A percentile compares a stretch with the other conserved stretches of the same genome.
Evolutionary conservation across 805 yeast genomes (phyloP).

Genomic region (Naumovozyma baii): DNA sequence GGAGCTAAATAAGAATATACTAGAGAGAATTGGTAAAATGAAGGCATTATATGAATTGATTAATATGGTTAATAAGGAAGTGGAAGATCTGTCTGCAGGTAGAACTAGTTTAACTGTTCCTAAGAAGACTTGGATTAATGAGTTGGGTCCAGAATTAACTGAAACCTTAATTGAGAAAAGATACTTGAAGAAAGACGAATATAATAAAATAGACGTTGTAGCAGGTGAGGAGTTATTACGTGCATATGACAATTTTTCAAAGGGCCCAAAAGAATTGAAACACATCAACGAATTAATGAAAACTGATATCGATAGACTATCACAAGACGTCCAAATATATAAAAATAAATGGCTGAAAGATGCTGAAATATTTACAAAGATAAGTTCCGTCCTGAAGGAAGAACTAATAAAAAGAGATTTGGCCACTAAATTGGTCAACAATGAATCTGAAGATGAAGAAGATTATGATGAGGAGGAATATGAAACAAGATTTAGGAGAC

Average conservation of each 20-base stretch:
- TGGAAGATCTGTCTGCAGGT: conserved; percentile 16
- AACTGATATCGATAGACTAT: conserved; percentile 16
- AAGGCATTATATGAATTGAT: conserved; percentile 20
- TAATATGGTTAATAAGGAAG: conserved; percentile 16
- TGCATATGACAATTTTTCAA: conserved; percentile 22
- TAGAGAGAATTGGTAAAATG: conserved; percentile 15
- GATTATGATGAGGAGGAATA: conserved; percentile 9
- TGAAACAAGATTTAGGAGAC: conserved; percentile 5
- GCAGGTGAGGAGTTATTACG: conserved; percentile 11
- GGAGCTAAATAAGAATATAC: conserved; percentile 6
- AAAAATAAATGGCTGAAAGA: conserved; percentile 26
- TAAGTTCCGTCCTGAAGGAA: conserved; percentile 19
- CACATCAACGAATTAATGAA: conserved; percentile 19
- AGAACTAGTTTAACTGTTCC: conserved; percentile 17
- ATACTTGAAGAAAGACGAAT: conserved; percentile 11
- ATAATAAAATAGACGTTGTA: background rate
- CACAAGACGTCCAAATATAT: conserved; percentile 14
- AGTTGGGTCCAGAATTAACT: conserved; percentile 17
- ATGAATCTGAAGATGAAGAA: conserved; percentile 8
- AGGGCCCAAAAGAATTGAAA: conserved; percentile 19
- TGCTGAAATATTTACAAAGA: conserved; percentile 22
- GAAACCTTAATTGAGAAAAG: conserved; percentile 14
- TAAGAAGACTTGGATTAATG: conserved; percentile 22
- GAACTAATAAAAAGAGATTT: conserved; percentile 18
- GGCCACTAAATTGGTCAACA: conserved; percentile 1